Base-by-base conservation (phyloP, 495 filamentous ascomycete genomes). In the Ascodesmis nigricans region DNA sequence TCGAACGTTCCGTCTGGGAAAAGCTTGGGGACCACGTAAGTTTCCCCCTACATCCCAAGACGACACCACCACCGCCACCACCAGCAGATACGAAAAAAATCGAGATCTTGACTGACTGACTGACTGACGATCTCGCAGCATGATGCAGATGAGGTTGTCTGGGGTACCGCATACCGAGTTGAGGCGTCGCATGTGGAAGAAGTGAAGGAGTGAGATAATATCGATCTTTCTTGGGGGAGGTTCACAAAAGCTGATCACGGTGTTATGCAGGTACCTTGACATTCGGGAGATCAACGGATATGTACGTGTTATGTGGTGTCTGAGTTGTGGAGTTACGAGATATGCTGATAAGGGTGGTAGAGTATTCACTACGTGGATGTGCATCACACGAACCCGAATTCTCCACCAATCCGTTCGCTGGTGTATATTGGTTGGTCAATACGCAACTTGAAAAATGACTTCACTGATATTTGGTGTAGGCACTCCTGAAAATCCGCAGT, bases 271-370 rank as follows among this genome's bases (percentile, higher is more conserved):
- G 35, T 83, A 93, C 54, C 79, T 99, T 22, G 83, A 95, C 51
- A 82, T 91, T 37, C 75, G 90, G 9, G 90, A 99, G 57, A 91
- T 93, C 45, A 87, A 95, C 53, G 90, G 90, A 4, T 95, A 95
- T 52, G 35, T 37, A 15, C 13, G 26, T 36, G 6, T 13, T 16
- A 8, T 13, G 9, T 31, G n/a, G n/a, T n/a, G n/a, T n/a, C n/a
- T n/a, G n/a, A n/a, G n/a, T n/a, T n/a, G n/a, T n/a, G n/a, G n/a
- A n/a, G n/a, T n/a, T n/a, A n/a, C n/a, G n/a, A n/a, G n/a, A n/a
- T n/a, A n/a, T n/a, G n/a, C n/a, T n/a, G n/a, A n/a, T n/a, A n/a
- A n/a, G n/a, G n/a, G n/a, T n/a, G n/a, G 76, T 67, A 21, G 35
- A 10, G 7, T 9, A 81, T 87, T 42, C 79, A 90, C 50, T 78